Conservation (phyloP, 805 yeast species). For the Ogataea corticis region DNA sequence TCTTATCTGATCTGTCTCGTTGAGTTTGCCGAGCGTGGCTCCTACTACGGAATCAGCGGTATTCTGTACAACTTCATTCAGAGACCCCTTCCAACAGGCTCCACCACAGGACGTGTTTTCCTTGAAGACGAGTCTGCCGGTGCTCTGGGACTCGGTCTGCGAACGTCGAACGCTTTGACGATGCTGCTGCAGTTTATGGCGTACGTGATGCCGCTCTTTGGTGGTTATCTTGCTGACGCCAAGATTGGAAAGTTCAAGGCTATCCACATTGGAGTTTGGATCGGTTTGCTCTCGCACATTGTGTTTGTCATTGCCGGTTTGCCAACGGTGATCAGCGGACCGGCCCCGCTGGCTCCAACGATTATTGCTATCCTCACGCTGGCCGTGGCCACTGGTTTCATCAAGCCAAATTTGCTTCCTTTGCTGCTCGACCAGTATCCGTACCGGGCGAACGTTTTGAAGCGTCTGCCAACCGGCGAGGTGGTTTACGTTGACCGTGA, state of each 20-base stretch:
- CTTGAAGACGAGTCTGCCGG: constrained; percentile 41
- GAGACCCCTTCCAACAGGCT: constrained; percentile 51
- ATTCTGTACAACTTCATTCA: constrained; percentile 49
- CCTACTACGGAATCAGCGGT: constrained; percentile 49
- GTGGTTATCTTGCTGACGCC: constrained; percentile 54
- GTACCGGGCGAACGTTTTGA: constrained; percentile 58
- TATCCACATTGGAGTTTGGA: constrained; percentile 49
- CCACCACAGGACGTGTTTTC: constrained; percentile 46
- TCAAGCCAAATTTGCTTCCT: constrained; percentile 54
- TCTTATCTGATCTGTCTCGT: constrained; percentile 51
- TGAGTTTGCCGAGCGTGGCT: constrained; percentile 58
- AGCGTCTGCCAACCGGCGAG: constrained; percentile 61
- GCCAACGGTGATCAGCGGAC: constrained; percentile 43
- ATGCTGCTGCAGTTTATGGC: constrained; percentile 49
- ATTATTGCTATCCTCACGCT: constrained; percentile 41
- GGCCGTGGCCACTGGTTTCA: constrained; percentile 51
- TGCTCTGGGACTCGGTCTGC: constrained; percentile 48
- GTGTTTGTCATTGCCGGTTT: constrained; percentile 50
- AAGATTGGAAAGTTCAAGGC: constrained; percentile 47
- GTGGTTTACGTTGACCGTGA: constrained; percentile 57
- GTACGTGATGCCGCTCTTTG: constrained; percentile 51
- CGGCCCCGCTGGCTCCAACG: constrained; percentile 42
- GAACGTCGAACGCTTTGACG: constrained; percentile 48
- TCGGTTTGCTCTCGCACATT: constrained; percentile 49
- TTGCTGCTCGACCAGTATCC: constrained; percentile 62